Base-by-base conservation (phyloP, 176 grass and related monocot genomes). In the Musa troglodytarum region DNA sequence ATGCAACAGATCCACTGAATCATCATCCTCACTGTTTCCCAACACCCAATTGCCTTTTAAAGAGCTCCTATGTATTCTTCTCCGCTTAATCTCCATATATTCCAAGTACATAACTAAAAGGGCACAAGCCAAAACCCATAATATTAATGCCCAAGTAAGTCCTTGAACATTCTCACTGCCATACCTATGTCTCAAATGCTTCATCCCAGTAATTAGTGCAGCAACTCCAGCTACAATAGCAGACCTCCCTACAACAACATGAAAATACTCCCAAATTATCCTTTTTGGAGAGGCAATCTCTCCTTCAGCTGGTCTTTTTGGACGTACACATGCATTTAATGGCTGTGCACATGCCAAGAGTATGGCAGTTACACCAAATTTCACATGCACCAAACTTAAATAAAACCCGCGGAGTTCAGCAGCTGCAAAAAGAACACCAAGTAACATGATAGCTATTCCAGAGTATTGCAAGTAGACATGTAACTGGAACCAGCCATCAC, bases 391-490 rank as follows among this genome's bases (percentile, higher is more conserved):
- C 1, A 86, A 87, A 82, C 58, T 76, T 63, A 91, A 82, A 67
- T 75, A 91, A 52, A 98, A 84, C 29, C 90, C 88, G 73, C 82
- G 74, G 71, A 98, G 87, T 75, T 93, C 95, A 52, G 86, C 95
- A 52, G 87, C 80, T 11, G 90, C 95, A 15, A 98, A 92, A 1
- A 98, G 80, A 85, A 89, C 74, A 49, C 90, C 83, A 76, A 97
- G 78, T 59, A 93, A 74, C 86, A 93, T 82, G 64, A 98, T 84
- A 55, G 81, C 76, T 77, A 98, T 78, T 74, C 86, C 80, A 25
- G 88, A 91, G 52, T 87, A 86, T 78, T 98, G 90, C 54, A 93
- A 78, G 53, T 87, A 98, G 55, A 80, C 85, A 78, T 98, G 95
- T 73, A 86, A 76, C 76, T 85, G 86, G 28, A 88, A 93, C 90